These are phyloP conservation scores for Myochromella boudieri DNA, from an alignment of 768 basidiomycete genomes.

Conservation along the genomic window DNA sequence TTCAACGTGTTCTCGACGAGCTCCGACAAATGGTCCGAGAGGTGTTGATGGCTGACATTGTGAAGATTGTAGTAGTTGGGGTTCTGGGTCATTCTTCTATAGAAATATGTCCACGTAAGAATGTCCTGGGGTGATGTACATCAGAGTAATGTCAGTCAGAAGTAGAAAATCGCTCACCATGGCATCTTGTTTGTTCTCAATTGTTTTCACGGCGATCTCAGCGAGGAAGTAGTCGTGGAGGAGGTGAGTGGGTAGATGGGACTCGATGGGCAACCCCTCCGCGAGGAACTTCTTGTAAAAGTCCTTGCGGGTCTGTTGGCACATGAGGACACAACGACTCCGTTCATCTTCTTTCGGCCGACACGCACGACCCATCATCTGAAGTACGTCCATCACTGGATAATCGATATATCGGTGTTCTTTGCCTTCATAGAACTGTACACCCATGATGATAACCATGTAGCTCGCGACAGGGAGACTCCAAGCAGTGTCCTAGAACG, in stretches of 20 bases:
- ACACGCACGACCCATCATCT: constrained; percentile 99
- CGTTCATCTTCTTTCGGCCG: constrained; percentile 85
- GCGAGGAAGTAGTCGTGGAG: constrained; percentile 98
- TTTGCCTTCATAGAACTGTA: constrained; percentile 93
- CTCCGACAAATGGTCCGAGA: constrained; percentile 95
- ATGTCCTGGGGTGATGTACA: constrained; percentile 61
- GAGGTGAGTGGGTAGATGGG: constrained; percentile 84
- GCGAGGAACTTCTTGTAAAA: constrained; percentile 99
- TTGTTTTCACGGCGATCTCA: constrained; percentile 97
- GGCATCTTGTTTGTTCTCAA: constrained; percentile 98
- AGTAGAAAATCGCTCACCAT: constrained; percentile 51
- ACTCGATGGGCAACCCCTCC: constrained; percentile 97
- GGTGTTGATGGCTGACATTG: constrained; percentile 92
- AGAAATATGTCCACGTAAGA: constrained; percentile 98
- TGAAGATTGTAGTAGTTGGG: constrained; percentile 94
- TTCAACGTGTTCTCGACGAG: constrained; percentile 91
- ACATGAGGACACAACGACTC: constrained; percentile 95
- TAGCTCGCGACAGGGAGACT: constrained; percentile 90
- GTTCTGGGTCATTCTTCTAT: constrained; percentile 96
- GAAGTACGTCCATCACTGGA: constrained; percentile 96
- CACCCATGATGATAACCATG: constrained; percentile 99
- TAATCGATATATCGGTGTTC: constrained; percentile 98
- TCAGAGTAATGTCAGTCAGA: constrained; percentile 2
- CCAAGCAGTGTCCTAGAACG: constrained; percentile 87
- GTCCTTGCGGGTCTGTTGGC: constrained; percentile 95